Evolutionary conservation across 441 rosid species (phyloP), one percentile per base, ranked within the genome.

Genomic region (Lepidium campestre): DNA sequence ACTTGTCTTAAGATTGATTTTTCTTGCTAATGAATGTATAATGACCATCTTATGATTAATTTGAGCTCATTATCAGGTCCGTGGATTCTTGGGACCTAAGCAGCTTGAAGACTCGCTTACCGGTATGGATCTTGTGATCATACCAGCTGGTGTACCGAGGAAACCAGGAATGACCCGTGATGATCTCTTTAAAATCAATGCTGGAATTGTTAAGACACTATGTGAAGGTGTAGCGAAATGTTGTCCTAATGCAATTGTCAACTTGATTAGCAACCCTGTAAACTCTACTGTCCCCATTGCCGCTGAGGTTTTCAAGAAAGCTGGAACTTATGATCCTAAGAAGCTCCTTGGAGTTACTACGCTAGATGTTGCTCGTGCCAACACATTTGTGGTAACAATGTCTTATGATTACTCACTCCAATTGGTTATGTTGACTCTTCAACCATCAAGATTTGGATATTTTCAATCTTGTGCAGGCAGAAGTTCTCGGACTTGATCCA

Each of bases 151-250:
- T 65, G 81, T 92, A 22, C 97, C 98, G 36, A 83, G 97, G 80
- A 92, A 90, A 71, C 97, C 97, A 14, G 97, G 97, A 76, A 92
- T 92, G 98, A 92, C 93, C 1, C 80, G 98, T 17, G 98, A 90
- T 78, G 97, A 90, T 72, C 96, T 92, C 32, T 90, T 90, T 80
- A 90, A 90, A 9, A 90, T 92, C 72, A 92, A 90, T 68, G 97
- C 96, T 57, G 91, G 96, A 62, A 92, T 92, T 70, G 97, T 90
- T 40, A 88, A 47, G 78, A 85, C 93, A 12, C 85, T 90, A 20
- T 87, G 96, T 67, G 89, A 90, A 71, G 97, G 91, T 56, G 82
- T 90, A 29, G 84, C 90, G 0, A 87, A 82, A 75, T 68, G 80
- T 70, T 90, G 97, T 71, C 97, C 96, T 3, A 80, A 74, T 55